Percentiles rank a stretch among this genome's conserved stretches.
Conservation (phyloP, 345 rosid species). For the Turritis glabra region DNA sequence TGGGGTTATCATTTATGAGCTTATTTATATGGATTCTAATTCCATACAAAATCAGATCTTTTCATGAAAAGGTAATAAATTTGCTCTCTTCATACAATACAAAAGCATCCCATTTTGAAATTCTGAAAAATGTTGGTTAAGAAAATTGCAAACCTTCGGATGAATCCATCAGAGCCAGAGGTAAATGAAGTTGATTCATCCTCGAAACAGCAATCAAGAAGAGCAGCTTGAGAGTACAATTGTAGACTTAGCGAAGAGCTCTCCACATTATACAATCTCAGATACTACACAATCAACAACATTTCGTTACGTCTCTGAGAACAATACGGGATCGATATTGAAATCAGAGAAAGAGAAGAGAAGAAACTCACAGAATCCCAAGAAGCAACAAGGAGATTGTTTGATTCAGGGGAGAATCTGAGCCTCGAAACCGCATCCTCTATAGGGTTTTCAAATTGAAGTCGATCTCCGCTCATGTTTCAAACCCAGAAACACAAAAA, state of each 20-base stretch:
- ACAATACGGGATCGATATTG: not conserved
- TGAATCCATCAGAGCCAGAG: conserved; percentile 74
- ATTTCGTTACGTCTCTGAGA: not conserved
- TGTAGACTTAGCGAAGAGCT: conserved; percentile 52
- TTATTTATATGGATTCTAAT: not conserved
- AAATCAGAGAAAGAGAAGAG: not conserved
- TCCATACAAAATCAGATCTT: not conserved
- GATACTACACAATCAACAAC: conserved; percentile 41
- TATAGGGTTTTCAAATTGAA: conserved; percentile 54
- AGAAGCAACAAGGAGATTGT: conserved; percentile 78
- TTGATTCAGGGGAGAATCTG: conserved; percentile 71
- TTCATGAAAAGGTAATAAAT: not conserved
- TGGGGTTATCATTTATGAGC: not conserved
- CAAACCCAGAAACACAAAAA: not conserved
- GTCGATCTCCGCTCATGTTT: conserved; percentile 39
- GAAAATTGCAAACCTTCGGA: conserved; percentile 56
- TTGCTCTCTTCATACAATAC: not conserved
- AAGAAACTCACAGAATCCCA: conserved; percentile 82
- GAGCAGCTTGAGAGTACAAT: conserved; percentile 54
- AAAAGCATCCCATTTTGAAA: not conserved
- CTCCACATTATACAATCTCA: conserved; percentile 80
- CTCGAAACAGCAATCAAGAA: conserved; percentile 83
- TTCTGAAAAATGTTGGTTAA: not conserved
- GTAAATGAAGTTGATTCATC: conserved; percentile 52
- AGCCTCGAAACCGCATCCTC: conserved; percentile 69